Evolutionary conservation across 495 filamentous ascomycete species (phyloP), one percentile per base, ranked within the genome.

Genomic region (Gamarada debralockiae): DNA sequence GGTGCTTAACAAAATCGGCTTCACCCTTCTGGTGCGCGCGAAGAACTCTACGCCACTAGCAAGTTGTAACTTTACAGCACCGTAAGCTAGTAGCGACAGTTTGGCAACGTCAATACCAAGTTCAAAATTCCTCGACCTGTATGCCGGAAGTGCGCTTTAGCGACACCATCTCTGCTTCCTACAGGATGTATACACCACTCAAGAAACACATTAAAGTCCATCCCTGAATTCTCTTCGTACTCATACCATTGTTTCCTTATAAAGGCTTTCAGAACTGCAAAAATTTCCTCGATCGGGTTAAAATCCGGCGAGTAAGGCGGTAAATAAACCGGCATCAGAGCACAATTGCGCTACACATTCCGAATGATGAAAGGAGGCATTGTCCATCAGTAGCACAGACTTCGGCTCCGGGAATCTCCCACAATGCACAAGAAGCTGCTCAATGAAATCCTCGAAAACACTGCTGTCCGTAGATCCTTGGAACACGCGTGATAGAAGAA

Each of bases 311-410:
- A 67, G 53, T 63, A 67, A 13, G 61, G 70, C 34, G 67, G 59
- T 38, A 72, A 21, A 69, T 20, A 5, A 73, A 49, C 40, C 67
- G 24, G 67, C 64, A 23, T 63, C 53, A 10, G 39, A 37, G 48
- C 63, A 75, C 50, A 73, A 53, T 31, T 67, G 39, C 43, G 67
- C 41, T 18, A 73, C 48, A 20, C 47, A 43, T 4, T 69, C 60
- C 2, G 57, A 58, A 53, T 59, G 62, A 55, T 74, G 59, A 36
- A 71, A 70, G 17, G 69, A 73, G 14, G 67, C 64, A 56, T 76
- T 72, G 52, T 76, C 73, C 63, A 73, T 73, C 15, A 74, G 50
- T 34, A 75, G 20, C 1, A 75, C 67, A 17, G 67, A 73, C 34
- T 64, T 70, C 18, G 59, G 66, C 42, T 69, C 63, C 1, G 65